Percentiles rank a stretch among this genome's conserved stretches.
Evolutionary conservation across 1,139 yeast genomes (phyloP).

Genomic region (Pichia sp.): DNA sequence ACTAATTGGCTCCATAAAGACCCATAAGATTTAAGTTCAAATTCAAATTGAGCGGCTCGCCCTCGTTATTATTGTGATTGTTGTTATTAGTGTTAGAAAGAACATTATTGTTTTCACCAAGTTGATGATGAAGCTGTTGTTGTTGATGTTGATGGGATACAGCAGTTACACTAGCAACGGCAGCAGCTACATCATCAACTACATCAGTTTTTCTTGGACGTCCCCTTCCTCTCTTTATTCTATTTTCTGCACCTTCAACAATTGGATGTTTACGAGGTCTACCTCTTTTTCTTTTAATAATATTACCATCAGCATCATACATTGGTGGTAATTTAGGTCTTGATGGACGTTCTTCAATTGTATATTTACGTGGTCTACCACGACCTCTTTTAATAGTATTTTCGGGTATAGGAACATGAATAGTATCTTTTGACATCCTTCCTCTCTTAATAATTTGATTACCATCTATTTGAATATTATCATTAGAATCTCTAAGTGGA

Average conservation of each 20-base stretch:
- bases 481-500: no score
- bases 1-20: background rate
- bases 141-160: background rate
- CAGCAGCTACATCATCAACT: background rate
- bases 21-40: background rate
- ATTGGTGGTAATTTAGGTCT: conserved; percentile 14
- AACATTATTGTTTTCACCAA: background rate
- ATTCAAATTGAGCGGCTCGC: background rate
- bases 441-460: no score
- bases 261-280: conserved; percentile 13
- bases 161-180: background rate
- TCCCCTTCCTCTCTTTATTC: conserved; percentile 10
- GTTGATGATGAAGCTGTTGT: background rate
- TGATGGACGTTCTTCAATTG: conserved; percentile 13
- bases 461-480: no score
- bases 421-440: no score
- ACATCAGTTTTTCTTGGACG: conserved; percentile 10
- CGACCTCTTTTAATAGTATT: conserved; percentile 10
- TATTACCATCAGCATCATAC: conserved; percentile 11
- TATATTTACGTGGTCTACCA: conserved; percentile 14
- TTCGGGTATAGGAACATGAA: no score
- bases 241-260: conserved; percentile 1
- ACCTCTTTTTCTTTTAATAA: conserved; percentile 12
- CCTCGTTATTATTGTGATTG: background rate
- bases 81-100: background rate